Conservation (phyloP, 805 yeast genomes). For the Ogataea parapolymorpha region DNA sequence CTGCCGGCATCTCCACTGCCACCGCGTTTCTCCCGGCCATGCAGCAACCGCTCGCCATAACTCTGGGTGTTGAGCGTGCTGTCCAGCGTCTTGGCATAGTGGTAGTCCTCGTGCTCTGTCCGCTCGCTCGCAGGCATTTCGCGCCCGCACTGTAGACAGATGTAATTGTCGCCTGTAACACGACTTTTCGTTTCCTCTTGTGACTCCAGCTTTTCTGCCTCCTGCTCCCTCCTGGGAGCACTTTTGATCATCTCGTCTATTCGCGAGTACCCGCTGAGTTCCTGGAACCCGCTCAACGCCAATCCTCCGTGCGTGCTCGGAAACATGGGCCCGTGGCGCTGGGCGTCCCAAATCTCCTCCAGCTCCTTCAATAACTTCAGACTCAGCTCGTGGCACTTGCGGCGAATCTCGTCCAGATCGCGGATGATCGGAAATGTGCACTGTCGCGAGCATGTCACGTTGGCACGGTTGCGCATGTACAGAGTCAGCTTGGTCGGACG, state of each 20-base stretch:
- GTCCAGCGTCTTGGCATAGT: constrained; percentile 26
- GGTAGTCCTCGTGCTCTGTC: constrained; percentile 29
- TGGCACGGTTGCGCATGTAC: constrained; percentile 29
- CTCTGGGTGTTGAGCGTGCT: constrained; percentile 16
- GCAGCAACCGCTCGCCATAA: constrained; percentile 17
- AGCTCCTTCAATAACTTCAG: constrained; percentile 21
- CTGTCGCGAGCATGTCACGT: constrained; percentile 39
- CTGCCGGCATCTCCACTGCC: neutral
- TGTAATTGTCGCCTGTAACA: neutral
- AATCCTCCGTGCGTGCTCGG: constrained; percentile 52
- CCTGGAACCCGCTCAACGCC: constrained; percentile 52
- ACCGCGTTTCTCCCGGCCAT: constrained; percentile 2
- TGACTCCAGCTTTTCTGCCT: neutral
- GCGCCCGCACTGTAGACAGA: constrained; percentile 19
- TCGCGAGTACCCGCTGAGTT: constrained; percentile 19
- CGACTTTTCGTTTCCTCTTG: neutral
- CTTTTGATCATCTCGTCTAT: constrained; percentile 7
- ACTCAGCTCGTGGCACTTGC: constrained; percentile 23
- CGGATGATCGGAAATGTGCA: constrained; percentile 36
- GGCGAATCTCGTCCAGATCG: constrained; percentile 37
- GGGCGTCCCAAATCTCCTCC: constrained; percentile 26
- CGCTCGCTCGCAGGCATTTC: constrained; percentile 3
- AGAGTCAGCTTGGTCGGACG: constrained; percentile 57
- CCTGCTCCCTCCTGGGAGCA: neutral
- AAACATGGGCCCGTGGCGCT: constrained; percentile 32